Base-by-base conservation (phyloP, 2,329 filamentous ascomycete genomes). In the Drechslerella stenobrocha region DNA sequence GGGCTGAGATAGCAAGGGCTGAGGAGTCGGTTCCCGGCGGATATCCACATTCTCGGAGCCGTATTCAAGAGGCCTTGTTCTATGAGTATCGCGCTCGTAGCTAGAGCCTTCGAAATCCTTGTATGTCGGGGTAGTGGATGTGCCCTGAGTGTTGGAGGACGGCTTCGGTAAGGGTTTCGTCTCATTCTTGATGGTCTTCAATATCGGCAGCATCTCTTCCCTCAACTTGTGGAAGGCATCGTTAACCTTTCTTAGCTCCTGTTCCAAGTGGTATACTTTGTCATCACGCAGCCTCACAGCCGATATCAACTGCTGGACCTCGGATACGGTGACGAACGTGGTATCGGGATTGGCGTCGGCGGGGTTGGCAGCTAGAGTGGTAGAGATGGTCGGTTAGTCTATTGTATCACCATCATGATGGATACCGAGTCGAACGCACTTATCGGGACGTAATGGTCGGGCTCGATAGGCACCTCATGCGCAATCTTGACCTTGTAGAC, bases 401-500 rank as follows among this genome's bases (percentile, higher is more conserved):
- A 18, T 22, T 42, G 24, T 60, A 73, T 45, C 20, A 26, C 18
- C 11, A 30, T 18, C 18, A 26, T 26, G 13, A 26, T 20, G 13
- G 13, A 15, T 15, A 9, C 34, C 18, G 45, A 24, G 20, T 45
- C 44, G 28, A 47, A 80, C 88, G 73, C 86, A 96, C 91, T 93
- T 51, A 93, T 80, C 34, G 93, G 93, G 52, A 96, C 83, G 76
- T 96, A 98, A 76, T 97, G 89, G 74, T 96, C 92, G 69, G 87
- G 86, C 75, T 97, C 92, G 73, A 96, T 83, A 13, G 89, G 87
- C 66, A 97, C 84, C 73, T 95, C 90, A 75, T 96, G 91, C 71
- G 90, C 90, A 76, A 92, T 87, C 79, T 98, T 98, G 74, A 93
- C 87, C 75, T 97, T 91, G 78, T 96, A 97, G 56, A 97, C 90